Evolutionary conservation across 371 early-diverging fungal species (phyloP).

Genomic region (Massospora cicadina): DNA sequence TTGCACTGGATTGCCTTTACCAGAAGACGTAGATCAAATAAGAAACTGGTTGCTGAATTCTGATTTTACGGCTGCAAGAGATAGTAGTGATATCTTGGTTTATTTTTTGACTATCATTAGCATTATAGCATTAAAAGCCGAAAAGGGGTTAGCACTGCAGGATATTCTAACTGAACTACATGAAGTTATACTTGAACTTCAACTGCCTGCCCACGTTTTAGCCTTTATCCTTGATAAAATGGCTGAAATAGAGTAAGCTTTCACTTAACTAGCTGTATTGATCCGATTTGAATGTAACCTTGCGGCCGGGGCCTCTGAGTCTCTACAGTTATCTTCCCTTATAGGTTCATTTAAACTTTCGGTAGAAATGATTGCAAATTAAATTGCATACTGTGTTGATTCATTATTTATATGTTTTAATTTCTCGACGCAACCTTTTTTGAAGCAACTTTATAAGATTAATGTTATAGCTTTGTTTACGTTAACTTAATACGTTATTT

Average conservation of each 20-base stretch:
- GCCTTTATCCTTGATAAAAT: slow-evolving; percentile 51
- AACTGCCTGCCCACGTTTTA: slow-evolving; percentile 43
- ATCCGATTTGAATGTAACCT: background rate
- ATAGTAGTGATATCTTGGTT: slow-evolving; percentile 24
- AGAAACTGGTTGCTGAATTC: slow-evolving; percentile 60
- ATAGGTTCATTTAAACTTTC: background rate
- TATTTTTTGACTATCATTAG: slow-evolving; percentile 21
- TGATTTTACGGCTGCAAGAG: slow-evolving; percentile 53
- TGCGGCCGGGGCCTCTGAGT: background rate
- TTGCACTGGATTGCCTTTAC: slow-evolving; percentile 82
- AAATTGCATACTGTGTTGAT: background rate
- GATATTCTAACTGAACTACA: slow-evolving; percentile 72
- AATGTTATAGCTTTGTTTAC: too few species aligned
- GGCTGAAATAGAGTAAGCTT: slow-evolving; percentile 70
- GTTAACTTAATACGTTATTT: too few species aligned
- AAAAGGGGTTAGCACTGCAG: slow-evolving; percentile 70
- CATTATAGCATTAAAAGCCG: slow-evolving; percentile 49
- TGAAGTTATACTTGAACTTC: slow-evolving; percentile 32
- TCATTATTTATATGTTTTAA: too few species aligned
- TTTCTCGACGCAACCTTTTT: too few species aligned
- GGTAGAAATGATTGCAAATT: background rate
- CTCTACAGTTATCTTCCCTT: background rate
- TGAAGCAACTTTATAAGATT: too few species aligned
- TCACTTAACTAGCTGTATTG: background rate
- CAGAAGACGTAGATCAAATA: slow-evolving; percentile 65